These are phyloP conservation scores for Larix kaempferi DNA, from an alignment of 75 land plant species.

Conservation along the genomic window DNA sequence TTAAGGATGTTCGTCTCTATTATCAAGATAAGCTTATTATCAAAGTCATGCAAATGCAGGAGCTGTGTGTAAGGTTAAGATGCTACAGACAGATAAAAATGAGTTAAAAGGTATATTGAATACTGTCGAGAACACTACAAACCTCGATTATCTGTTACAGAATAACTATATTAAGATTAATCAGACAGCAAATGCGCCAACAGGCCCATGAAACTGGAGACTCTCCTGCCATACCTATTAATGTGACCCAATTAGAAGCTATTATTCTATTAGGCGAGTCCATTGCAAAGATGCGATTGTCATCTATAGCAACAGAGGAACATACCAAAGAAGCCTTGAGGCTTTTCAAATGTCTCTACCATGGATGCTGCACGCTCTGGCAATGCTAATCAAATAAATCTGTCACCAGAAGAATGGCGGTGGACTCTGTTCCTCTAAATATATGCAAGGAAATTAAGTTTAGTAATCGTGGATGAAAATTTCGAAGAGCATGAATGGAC, in stretches of 20 bases:
- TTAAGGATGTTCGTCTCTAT: constrained; percentile 83
- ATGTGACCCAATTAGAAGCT: constrained; percentile 97
- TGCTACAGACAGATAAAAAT: constrained; percentile 71
- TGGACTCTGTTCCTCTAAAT: no score
- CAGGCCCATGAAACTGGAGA: constrained; percentile 86
- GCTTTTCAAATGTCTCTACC: constrained; percentile 84
- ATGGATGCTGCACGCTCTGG: constrained; percentile 97
- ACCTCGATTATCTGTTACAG: constrained; percentile 79
- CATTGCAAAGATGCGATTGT: constrained; percentile 90
- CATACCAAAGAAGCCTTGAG: constrained; percentile 89
- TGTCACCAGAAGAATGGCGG: constrained; percentile 90
- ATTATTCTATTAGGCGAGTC: constrained; percentile 89
- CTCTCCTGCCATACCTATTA: constrained; percentile 82
- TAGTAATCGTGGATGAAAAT: no score
- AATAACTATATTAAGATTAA: constrained; percentile 87
- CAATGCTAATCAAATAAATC: constrained; percentile 71
- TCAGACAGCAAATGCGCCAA: constrained; percentile 97
- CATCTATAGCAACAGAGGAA: constrained; percentile 78
- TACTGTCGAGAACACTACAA: constrained; percentile 66
- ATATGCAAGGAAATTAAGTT: no score
- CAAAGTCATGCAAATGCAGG: constrained; percentile 92
- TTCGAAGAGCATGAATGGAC: no score
- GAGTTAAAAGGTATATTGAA: constrained; percentile 95
- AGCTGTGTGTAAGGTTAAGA: constrained; percentile 35
- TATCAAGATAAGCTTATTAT: constrained; percentile 96